Percentiles rank a stretch among this genome's conserved stretches.
phyloP scores from a whole-genome alignment of 75 land plant genomes.

The Sequoia sempervirens region DNA sequence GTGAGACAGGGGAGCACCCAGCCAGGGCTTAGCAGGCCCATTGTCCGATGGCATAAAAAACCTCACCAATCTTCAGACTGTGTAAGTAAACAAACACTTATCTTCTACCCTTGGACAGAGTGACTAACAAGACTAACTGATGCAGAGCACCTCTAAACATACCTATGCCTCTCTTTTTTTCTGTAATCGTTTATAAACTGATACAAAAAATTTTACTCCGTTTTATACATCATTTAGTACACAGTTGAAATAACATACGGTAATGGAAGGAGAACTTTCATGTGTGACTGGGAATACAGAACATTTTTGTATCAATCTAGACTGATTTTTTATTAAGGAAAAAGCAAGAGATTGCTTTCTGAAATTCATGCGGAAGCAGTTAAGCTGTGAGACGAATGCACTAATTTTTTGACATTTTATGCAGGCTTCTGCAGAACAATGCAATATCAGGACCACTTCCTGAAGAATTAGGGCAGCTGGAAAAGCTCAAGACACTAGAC shows the following conservation, averaged over 20 bases:
- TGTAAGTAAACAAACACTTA: conserved; percentile 30
- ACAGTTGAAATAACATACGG: too few species aligned
- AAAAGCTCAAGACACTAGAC: conserved; percentile 33
- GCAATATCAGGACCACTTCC: conserved; percentile 33
- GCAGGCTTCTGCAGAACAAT: conserved; percentile 53
- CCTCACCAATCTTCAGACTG: conserved; percentile 48
- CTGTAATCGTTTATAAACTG: background rate
- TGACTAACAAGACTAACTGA: too few species aligned
- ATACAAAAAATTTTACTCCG: background rate
- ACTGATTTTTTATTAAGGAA: background rate
- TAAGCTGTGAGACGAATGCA: background rate
- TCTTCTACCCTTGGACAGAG: too few species aligned
- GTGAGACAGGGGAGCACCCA: conserved; percentile 48
- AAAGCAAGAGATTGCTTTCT: background rate
- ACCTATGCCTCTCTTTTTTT: background rate
- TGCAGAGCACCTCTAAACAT: background rate
- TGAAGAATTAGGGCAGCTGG: conserved; percentile 23
- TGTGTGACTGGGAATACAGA: background rate
- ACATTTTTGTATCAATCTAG: background rate
- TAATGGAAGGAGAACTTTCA: too few species aligned
- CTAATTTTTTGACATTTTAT: background rate
- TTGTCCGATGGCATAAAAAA: conserved; percentile 47
- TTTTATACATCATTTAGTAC: too few species aligned
- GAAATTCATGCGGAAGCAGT: background rate
- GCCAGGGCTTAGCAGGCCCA: conserved; percentile 46